Conservation (phyloP, 2,329 filamentous ascomycete genomes). For the Balansia obtecta region DNA sequence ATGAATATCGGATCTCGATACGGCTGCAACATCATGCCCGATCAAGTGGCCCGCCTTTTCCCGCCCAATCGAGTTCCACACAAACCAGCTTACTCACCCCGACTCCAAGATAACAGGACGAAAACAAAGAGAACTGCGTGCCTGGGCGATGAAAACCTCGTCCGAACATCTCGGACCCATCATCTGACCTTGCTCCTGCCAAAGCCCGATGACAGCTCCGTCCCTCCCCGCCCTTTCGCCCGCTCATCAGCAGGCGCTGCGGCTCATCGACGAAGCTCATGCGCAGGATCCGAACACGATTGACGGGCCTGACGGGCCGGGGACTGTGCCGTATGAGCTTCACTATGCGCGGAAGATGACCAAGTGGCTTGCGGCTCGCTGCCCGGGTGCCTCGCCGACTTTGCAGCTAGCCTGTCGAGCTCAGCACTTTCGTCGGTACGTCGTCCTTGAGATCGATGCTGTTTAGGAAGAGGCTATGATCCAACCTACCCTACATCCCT, state of each 20-base stretch:
- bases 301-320: conserved; percentile 28
- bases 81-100: conserved; percentile 4
- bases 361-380: conserved; percentile 50
- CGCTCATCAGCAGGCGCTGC: conserved; percentile 38
- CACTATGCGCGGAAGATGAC: conserved; percentile 76
- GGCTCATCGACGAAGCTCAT: conserved; percentile 58
- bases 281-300: conserved; percentile 23
- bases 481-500: no score
- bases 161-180: no score
- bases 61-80: neutral
- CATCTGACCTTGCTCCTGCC: no score
- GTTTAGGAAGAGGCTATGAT: no score
- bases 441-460: no score
- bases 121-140: no score
- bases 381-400: conserved; percentile 49
- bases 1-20: no score
- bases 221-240: neutral
- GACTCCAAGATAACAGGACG: no score
- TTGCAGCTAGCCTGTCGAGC: conserved; percentile 68
- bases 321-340: conserved; percentile 58
- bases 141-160: no score
- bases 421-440: conserved; percentile 65
- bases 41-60: neutral
- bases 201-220: neutral
- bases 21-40: no score